Evolutionary conservation across 768 basidiomycete species (phyloP).

Genomic region (Melanogaster broomeanus): DNA sequence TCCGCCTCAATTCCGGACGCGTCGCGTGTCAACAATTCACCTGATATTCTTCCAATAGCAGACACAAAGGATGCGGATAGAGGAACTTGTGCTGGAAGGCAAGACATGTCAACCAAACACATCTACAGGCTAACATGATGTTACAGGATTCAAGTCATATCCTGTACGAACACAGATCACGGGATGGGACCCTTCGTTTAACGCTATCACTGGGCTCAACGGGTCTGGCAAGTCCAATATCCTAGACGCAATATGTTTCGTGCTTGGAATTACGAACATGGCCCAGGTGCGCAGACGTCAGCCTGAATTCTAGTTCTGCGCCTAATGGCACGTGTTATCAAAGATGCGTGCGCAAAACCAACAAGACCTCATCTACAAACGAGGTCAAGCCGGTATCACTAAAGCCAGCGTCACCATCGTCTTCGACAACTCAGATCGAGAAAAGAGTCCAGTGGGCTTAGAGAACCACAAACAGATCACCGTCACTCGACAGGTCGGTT

Average conservation of each 20-base stretch:
- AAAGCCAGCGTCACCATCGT: conserved; percentile 99
- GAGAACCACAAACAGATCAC: conserved; percentile 87
- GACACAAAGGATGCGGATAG: conserved; percentile 75
- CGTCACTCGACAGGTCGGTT: conserved; percentile 87
- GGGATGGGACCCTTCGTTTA: conserved; percentile 98
- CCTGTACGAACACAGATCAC: conserved; percentile 94
- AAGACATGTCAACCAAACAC: not conserved
- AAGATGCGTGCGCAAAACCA: conserved; percentile 96
- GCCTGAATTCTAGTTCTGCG: not conserved
- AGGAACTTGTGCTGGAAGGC: conserved; percentile 95
- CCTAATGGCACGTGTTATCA: not conserved
- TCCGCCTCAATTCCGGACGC: conserved; percentile 30
- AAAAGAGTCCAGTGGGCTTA: conserved; percentile 80
- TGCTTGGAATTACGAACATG: conserved; percentile 97
- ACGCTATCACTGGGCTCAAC: conserved; percentile 96
- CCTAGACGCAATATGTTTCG: conserved; percentile 98
- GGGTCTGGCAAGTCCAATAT: conserved; percentile 99
- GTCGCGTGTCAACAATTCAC: conserved; percentile 20
- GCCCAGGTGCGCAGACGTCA: conserved; percentile 56
- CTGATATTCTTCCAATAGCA: not conserved
- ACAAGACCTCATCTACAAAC: conserved; percentile 98
- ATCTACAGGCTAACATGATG: not conserved
- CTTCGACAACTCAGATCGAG: conserved; percentile 93
- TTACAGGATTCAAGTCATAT: conserved; percentile 93
- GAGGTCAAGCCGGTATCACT: conserved; percentile 94